Conservation (phyloP, 331 rosid genomes). For the Phaseolus coccineus region DNA sequence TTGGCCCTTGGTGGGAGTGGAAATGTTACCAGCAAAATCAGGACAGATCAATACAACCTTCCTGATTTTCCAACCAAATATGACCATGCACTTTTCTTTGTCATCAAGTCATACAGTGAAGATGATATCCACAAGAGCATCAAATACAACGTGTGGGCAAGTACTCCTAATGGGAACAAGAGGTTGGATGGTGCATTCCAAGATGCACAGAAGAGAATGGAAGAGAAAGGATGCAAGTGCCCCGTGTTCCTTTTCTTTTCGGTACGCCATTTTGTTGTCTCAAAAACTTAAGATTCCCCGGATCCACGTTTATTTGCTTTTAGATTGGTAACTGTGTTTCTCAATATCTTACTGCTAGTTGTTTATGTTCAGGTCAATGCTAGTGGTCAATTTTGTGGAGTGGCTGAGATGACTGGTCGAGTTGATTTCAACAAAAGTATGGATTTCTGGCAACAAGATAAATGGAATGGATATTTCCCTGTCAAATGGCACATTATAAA, state of each 20-base stretch:
- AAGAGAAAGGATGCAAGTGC: constrained; percentile 67
- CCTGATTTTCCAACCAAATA: constrained; percentile 77
- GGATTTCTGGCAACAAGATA: constrained; percentile 96
- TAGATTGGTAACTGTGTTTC: constrained; percentile 2
- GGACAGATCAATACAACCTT: constrained; percentile 71
- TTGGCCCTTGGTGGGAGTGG: constrained; percentile 47
- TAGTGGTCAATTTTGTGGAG: constrained; percentile 93
- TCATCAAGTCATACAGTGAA: constrained; percentile 89
- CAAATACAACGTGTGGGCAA: constrained; percentile 87
- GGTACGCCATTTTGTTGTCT: constrained; percentile 53
- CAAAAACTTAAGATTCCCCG: neutral
- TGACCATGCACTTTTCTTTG: constrained; percentile 73
- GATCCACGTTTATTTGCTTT: neutral
- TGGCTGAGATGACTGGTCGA: constrained; percentile 84
- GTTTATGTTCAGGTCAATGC: constrained; percentile 74
- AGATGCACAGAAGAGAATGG: constrained; percentile 64
- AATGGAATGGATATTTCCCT: constrained; percentile 88
- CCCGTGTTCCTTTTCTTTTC: constrained; percentile 84
- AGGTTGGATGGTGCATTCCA: constrained; percentile 66
- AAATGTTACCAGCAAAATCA: constrained; percentile 43
- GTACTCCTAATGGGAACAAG: constrained; percentile 91
- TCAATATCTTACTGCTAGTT: constrained; percentile 7
- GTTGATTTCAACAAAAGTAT: constrained; percentile 80
- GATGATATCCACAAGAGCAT: constrained; percentile 91
- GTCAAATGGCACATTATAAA: constrained; percentile 90